These are phyloP conservation scores for Pyrus hybrid DNA, from an alignment of 331 rosid genomes.

Conservation along the genomic window DNA sequence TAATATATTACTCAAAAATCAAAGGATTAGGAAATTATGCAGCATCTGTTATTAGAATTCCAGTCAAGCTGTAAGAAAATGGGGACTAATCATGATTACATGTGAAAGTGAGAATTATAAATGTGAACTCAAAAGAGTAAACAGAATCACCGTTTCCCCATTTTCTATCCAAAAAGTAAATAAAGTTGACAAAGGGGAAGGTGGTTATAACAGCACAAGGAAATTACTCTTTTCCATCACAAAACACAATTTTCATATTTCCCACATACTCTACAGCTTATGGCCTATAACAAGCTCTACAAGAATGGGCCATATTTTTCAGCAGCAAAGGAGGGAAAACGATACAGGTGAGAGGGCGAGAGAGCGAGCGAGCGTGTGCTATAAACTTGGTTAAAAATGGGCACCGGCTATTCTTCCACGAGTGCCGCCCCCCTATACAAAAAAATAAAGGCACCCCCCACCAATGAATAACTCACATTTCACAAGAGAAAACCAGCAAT, in stretches of 20 bases:
- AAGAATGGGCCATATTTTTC: slow-evolving; percentile 50
- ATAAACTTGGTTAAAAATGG: too few relatives aligned
- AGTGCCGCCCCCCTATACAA: too few relatives aligned
- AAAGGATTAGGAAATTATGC: not conserved
- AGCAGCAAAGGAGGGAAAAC: slow-evolving; percentile 30
- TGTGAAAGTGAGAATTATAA: not conserved
- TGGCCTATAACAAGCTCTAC: slow-evolving; percentile 46
- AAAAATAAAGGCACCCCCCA: too few relatives aligned
- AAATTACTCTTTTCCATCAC: slow-evolving; percentile 30
- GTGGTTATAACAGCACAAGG: not conserved
- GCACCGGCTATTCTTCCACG: too few relatives aligned
- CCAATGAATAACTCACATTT: too few relatives aligned
- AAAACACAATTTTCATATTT: slow-evolving; percentile 31
- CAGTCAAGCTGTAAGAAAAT: not conserved
- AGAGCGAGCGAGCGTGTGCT: slow-evolving; percentile 15
- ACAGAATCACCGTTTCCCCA: not conserved
- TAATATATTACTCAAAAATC: not conserved
- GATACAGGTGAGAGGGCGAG: slow-evolving; percentile 8
- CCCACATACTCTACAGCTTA: slow-evolving; percentile 43
- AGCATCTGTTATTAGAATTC: not conserved
- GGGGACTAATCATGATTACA: not conserved
- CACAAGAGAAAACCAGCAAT: slow-evolving; percentile 27
- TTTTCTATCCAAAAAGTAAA: not conserved
- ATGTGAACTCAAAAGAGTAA: not conserved
- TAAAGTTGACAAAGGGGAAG: not conserved